Conservation (phyloP, 2,329 filamentous ascomycete genomes). For the Mollisiaceae sp. region DNA sequence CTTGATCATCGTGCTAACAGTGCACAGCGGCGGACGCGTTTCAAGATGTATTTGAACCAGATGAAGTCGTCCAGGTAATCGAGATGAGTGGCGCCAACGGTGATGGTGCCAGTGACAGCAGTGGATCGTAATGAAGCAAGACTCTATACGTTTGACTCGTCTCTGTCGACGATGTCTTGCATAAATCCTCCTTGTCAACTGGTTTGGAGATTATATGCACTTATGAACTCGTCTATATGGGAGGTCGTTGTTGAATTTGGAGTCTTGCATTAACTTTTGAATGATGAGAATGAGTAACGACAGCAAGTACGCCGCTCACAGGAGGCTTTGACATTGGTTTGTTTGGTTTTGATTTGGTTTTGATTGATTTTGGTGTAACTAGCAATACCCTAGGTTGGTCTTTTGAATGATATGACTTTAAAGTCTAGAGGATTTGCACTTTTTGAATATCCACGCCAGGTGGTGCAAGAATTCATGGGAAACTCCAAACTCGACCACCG, state of each 20-base stretch:
- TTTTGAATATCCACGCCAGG: neutral
- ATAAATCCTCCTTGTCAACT: neutral
- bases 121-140: constrained; percentile 4
- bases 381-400: neutral
- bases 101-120: neutral
- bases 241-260: neutral
- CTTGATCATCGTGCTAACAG: constrained; percentile 8
- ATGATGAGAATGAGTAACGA: constrained; percentile 11
- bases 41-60: constrained; percentile 30
- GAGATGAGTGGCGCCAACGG: constrained; percentile 16
- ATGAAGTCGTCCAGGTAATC: constrained; percentile 3
- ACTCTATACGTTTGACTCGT: constrained; percentile 13
- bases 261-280: neutral
- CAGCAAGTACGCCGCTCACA: constrained; percentile 22
- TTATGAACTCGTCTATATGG: neutral
- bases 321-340: constrained; percentile 13
- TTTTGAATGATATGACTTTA: neutral
- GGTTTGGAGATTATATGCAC: neutral
- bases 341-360: neutral
- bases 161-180: constrained; percentile 6
- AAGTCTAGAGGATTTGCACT: neutral
- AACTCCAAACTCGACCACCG: too few species aligned
- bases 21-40: constrained; percentile 34
- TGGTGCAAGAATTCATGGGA: neutral
- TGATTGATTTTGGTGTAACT: neutral